Percentiles rank a stretch among this genome's conserved stretches.
These are phyloP conservation scores for Fusarium verrucosum DNA, from an alignment of 2,329 filamentous ascomycete species.

Conservation along the genomic window DNA sequence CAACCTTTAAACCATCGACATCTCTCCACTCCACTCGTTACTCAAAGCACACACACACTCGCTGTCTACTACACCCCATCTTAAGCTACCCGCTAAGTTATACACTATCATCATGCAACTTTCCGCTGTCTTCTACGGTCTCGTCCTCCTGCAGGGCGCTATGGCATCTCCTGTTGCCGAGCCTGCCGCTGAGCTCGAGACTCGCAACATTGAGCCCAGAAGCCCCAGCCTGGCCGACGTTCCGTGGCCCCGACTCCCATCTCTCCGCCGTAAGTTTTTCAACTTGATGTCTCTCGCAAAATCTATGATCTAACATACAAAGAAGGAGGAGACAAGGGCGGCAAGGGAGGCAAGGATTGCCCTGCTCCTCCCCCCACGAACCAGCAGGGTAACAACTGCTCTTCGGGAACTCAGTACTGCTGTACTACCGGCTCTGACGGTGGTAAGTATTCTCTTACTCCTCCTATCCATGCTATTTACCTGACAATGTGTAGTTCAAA, in stretches of 20 bases:
- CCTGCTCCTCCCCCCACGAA: not conserved
- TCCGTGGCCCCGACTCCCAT: constrained; percentile 15
- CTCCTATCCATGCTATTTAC: no score
- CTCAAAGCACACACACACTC: constrained; percentile 1
- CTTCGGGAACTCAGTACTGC: constrained; percentile 29
- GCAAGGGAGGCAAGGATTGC: not conserved
- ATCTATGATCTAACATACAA: not conserved
- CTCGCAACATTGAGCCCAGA: constrained; percentile 17
- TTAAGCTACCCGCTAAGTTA: constrained; percentile 1
- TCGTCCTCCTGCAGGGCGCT: constrained; percentile 15
- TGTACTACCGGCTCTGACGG: constrained; percentile 26
- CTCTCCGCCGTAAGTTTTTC: not conserved
- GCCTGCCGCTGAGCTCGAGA: not conserved
- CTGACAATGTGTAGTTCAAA: constrained; percentile 3
- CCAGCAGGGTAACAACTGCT: not conserved
- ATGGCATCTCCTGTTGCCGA: constrained; percentile 17
- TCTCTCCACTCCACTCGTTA: not conserved
- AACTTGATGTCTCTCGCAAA: not conserved
- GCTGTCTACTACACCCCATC: not conserved
- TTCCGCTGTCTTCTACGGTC: constrained; percentile 10
- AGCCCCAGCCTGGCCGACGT: constrained; percentile 12
- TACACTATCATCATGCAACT: constrained; percentile 19
- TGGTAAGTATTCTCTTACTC: not conserved
- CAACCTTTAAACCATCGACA: not conserved
- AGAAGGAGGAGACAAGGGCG: not conserved